Evolutionary conservation across 1,284 basidiomycete genomes (phyloP).

Genomic region (Cutaneotrichosporon sp.): DNA sequence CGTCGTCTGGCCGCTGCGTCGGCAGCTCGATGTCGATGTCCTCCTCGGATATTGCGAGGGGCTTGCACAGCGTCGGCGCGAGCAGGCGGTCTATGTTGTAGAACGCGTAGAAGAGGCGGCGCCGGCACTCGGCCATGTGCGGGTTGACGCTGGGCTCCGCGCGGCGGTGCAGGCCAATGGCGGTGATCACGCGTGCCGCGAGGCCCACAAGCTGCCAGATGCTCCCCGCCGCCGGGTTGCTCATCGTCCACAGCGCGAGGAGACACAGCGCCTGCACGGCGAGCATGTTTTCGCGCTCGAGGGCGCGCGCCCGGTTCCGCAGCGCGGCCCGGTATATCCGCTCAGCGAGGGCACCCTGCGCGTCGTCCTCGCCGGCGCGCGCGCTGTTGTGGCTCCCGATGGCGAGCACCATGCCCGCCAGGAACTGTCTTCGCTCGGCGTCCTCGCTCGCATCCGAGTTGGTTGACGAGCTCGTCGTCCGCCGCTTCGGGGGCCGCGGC

Average conservation of each 20-base stretch:
- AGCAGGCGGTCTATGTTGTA: constrained; percentile 42
- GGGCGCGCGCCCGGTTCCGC: constrained; percentile 24
- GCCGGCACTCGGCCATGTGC: constrained; percentile 29
- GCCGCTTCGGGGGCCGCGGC: constrained; percentile 7
- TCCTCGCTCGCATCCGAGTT: constrained; percentile 8
- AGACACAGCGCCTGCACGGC: constrained; percentile 35
- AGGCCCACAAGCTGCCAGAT: constrained; percentile 38
- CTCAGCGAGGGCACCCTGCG: constrained; percentile 9
- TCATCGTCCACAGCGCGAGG: constrained; percentile 32
- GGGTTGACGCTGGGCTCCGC: constrained; percentile 24
- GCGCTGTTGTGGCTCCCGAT: constrained; percentile 30
- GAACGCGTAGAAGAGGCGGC: constrained; percentile 38
- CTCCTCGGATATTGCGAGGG: constrained; percentile 34
- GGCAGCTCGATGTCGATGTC: constrained; percentile 39
- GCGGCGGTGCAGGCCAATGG: constrained; percentile 35
- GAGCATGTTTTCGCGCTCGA: constrained; percentile 33
- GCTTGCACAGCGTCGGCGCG: constrained; percentile 32
- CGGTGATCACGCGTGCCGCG: constrained; percentile 32
- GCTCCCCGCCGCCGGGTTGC: constrained; percentile 30
- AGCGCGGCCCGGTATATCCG: constrained; percentile 26
- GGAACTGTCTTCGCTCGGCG: constrained; percentile 32
- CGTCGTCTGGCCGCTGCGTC: constrained; percentile 21
- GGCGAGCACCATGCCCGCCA: constrained; percentile 39
- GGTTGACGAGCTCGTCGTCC: neutral
- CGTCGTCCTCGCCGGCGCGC: constrained; percentile 24